Conservation (phyloP, 768 basidiomycete genomes). For the Panaeolus cyanescens region DNA sequence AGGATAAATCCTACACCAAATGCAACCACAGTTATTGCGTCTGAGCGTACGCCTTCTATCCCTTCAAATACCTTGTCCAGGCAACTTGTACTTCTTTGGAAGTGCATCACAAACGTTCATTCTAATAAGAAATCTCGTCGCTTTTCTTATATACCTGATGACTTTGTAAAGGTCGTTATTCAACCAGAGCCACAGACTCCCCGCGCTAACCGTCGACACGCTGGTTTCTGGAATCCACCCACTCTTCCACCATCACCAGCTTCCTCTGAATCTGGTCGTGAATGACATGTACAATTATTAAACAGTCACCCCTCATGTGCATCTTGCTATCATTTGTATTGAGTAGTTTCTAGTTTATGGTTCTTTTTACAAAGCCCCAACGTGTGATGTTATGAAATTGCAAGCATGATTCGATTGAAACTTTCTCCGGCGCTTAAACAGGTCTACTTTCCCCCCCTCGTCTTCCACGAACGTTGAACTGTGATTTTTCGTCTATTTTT, state of each 20-base stretch:
- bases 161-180: constrained; percentile 23
- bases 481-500: too few species aligned
- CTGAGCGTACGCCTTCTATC: background rate
- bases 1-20: background rate
- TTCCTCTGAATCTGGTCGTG: background rate
- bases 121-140: constrained; percentile 20
- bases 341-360: too few species aligned
- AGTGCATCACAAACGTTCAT: constrained; percentile 25
- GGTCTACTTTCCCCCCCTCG: too few species aligned
- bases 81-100: constrained; percentile 30
- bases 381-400: too few species aligned
- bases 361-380: too few species aligned
- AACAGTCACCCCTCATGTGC: too few species aligned
- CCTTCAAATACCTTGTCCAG: background rate
- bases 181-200: constrained; percentile 4
- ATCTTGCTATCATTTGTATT: too few species aligned
- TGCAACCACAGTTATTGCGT: background rate
- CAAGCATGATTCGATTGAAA: too few species aligned
- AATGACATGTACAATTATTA: too few species aligned
- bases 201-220: background rate
- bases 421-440: too few species aligned
- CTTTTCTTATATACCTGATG: constrained; percentile 36
- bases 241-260: background rate
- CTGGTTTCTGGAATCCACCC: background rate
- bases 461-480: too few species aligned